phyloP scores from a whole-genome alignment of 2,329 filamentous ascomycete species.

The Triangularia setosa region DNA sequence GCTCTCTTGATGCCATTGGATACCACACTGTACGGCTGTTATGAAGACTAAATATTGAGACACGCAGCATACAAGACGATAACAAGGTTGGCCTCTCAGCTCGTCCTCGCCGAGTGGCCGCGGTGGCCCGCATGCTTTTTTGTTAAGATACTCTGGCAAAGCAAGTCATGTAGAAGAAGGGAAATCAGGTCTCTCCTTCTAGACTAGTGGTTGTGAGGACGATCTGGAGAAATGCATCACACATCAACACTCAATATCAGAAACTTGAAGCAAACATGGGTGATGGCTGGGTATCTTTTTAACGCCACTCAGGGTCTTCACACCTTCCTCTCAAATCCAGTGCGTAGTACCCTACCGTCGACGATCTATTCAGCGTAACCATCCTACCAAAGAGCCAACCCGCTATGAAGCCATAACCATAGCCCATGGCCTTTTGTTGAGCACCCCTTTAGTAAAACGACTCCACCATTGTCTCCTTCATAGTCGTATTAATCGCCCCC shows the following conservation, averaged over 20 bases:
- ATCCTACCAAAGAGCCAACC: background rate
- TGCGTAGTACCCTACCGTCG: background rate
- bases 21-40: background rate
- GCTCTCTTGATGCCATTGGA: background rate
- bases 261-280: background rate
- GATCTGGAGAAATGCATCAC: background rate
- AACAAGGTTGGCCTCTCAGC: too few species aligned
- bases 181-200: too few species aligned
- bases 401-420: background rate
- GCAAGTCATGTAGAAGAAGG: too few species aligned
- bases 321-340: background rate
- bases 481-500: slow-evolving; percentile 71
- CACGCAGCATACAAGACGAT: background rate
- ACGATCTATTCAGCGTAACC: background rate
- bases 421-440: background rate
- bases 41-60: background rate
- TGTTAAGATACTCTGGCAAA: too few species aligned
- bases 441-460: slow-evolving; percentile 75
- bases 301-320: background rate
- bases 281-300: background rate
- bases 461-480: slow-evolving; percentile 99
- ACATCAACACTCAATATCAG: background rate
- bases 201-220: too few species aligned
- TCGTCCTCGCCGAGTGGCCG: too few species aligned
- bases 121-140: too few species aligned